A percentile compares a stretch with the other conserved stretches of the same genome.
These are phyloP conservation scores for Arthrobotrys sinensis DNA, from an alignment of 2,329 filamentous ascomycete genomes.

Conservation along the genomic window DNA sequence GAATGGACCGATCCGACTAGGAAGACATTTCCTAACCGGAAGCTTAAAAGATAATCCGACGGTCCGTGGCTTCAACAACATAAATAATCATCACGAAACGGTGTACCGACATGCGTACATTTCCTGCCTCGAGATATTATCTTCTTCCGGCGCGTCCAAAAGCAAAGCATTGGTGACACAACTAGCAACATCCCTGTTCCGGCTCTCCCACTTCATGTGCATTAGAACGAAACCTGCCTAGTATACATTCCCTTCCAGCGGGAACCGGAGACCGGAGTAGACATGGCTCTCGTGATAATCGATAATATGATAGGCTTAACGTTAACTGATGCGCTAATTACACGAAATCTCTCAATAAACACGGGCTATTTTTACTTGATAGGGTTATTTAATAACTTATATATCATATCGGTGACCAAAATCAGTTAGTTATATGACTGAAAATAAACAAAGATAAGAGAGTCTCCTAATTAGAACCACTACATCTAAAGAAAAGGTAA, in stretches of 20 bases:
- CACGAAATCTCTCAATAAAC: background rate
- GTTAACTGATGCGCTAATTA: conserved; percentile 2
- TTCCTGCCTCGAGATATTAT: background rate
- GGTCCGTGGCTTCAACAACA: conserved; percentile 33
- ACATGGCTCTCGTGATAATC: background rate
- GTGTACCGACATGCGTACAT: background rate
- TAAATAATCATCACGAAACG: background rate
- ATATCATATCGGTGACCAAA: conserved; percentile 3
- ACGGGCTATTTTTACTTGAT: conserved; percentile 16
- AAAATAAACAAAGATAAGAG: conserved; percentile 2
- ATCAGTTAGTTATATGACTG: background rate
- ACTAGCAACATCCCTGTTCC: conserved; percentile 23
- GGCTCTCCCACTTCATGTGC: background rate
- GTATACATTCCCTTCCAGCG: conserved; percentile 3
- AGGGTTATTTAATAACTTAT: background rate
- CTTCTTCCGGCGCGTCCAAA: background rate
- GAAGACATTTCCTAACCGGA: conserved; percentile 8
- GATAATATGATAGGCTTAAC: conserved; percentile 17
- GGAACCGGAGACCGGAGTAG: conserved; percentile 15
- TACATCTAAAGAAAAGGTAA: conserved; percentile 27
- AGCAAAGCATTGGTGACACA: conserved; percentile 2
- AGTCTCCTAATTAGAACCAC: background rate
- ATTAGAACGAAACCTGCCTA: background rate
- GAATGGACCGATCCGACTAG: conserved; percentile 17
- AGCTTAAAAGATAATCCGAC: conserved; percentile 36